Evolutionary conservation across 495 filamentous ascomycete genomes (phyloP), one percentile per base, ranked within the genome.

Genomic region (Podospora pseudocomata): DNA sequence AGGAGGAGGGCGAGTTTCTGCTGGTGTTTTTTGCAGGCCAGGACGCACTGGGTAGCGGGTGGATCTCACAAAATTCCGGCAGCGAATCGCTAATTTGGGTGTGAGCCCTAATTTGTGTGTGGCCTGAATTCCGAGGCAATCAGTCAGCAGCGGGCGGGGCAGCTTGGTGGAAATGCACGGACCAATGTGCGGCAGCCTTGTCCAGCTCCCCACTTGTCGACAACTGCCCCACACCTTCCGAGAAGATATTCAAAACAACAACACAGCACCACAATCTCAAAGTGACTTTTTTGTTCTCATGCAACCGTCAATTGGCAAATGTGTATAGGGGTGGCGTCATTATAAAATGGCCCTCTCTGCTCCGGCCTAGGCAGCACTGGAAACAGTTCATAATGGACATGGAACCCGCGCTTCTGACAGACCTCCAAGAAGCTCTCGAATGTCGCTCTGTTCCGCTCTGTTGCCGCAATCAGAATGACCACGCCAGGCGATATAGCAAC

Each of bases 291-390:
- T 53, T 15, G 27, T 16, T 7, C 23, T 23, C 53, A 16, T 56
- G 44, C 57, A 53, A 16, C 70, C 16, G 15, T 71, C 71, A 83
- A 70, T 68, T 71, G 72, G 67, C 79, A 81, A 60, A 82, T 78
- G 63, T 76, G 75, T 65, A 85, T 82, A 11, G 82, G 78, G 20
- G 77, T 77, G 63, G 73, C 20, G 65, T 80, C 77, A 64, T 71
- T 77, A 72, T 86, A 83, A 63, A 85, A 85, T 6, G 85, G 84
- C 28, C 84, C 83, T 27, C 66, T 67, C 67, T 86, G 82, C 66
- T 79, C 74, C 9, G 65, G 66, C 62, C 72, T 71, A 18, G 67
- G 56, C 28, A 74, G 69, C 54, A 82, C 74, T 9, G 74, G 67
- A 65, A 81, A 82, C 19, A 72, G 49, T 28, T 79, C 74, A 26